Evolutionary conservation across 495 filamentous ascomycete genomes (phyloP).

Genomic region (Penicillium egyptiacum): DNA sequence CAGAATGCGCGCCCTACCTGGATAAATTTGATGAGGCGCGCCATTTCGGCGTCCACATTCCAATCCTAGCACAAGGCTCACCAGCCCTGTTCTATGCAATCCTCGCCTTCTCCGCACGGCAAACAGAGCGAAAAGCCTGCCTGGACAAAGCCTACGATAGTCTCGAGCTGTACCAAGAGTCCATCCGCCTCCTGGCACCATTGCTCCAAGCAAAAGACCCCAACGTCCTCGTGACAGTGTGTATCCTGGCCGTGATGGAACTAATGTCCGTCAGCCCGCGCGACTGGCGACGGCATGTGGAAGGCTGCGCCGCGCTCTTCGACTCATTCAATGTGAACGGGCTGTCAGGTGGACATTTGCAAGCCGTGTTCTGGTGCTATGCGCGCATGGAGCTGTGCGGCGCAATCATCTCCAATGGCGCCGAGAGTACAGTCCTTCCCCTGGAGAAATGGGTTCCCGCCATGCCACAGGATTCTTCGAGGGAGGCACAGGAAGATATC

Average conservation of each 20-base stretch:
- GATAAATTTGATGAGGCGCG: constrained; percentile 44
- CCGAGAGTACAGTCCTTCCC: constrained; percentile 35
- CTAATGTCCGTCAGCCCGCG: constrained; percentile 42
- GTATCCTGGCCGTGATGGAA: constrained; percentile 38
- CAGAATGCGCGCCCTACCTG: constrained; percentile 35
- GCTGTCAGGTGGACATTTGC: constrained; percentile 34
- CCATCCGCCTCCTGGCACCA: constrained; percentile 32
- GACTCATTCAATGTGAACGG: constrained; percentile 37
- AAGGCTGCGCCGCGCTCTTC: constrained; percentile 44
- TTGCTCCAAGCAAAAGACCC: constrained; percentile 35
- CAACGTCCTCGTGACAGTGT: constrained; percentile 34
- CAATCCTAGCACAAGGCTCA: constrained; percentile 33
- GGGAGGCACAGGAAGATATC: constrained; percentile 19
- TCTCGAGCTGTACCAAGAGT: constrained; percentile 40
- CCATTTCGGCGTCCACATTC: constrained; percentile 37
- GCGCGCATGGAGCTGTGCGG: constrained; percentile 47
- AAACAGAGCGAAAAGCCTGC: constrained; percentile 36
- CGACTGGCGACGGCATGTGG: constrained; percentile 44
- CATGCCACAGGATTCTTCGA: constrained; percentile 17
- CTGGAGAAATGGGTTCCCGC: constrained; percentile 35
- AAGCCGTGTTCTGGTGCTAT: constrained; percentile 47
- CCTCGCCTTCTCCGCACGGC: constrained; percentile 38
- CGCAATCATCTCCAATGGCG: constrained; percentile 40
- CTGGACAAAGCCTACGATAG: constrained; percentile 36
- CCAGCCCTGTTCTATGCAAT: constrained; percentile 38